A percentile compares a stretch with the other conserved stretches of the same genome.
phyloP scores from a whole-genome alignment of 768 basidiomycete species.

The Boletus rubescentipes region DNA sequence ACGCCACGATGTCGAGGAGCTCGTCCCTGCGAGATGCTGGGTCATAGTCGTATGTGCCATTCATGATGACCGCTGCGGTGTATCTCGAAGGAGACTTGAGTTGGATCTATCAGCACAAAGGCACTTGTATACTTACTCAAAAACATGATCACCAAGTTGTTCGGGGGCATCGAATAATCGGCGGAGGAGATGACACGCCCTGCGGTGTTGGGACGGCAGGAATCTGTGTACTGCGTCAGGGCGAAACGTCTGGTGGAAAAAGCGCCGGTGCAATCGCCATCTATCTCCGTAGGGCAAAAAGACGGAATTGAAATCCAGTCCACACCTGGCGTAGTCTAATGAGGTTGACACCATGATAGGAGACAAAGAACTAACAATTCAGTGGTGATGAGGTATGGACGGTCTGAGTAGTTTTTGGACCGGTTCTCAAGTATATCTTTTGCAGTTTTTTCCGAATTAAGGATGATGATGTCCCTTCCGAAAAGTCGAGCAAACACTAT shows the following conservation, averaged over 20 bases:
- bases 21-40: slow-evolving; percentile 1
- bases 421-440: slow-evolving; percentile 9
- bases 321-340: not conserved
- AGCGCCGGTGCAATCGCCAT: slow-evolving; percentile 14
- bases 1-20: not conserved
- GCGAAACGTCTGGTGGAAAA: slow-evolving; percentile 14
- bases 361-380: not conserved
- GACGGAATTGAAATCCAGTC: not conserved
- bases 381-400: not conserved
- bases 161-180: not conserved
- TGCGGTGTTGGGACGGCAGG: not conserved
- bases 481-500: not conserved
- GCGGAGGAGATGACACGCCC: slow-evolving; percentile 1
- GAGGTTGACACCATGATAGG: not conserved
- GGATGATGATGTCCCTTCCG: slow-evolving; percentile 9
- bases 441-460: slow-evolving; percentile 9
- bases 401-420: slow-evolving; percentile 7
- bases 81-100: not conserved
- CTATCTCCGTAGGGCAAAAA: slow-evolving; percentile 1
- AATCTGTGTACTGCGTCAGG: not conserved
- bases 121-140: slow-evolving; percentile 1
- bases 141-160: not conserved
- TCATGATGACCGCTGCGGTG: slow-evolving; percentile 1
- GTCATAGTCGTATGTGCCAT: slow-evolving; percentile 5
- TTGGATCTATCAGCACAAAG: not conserved